These are phyloP conservation scores for Forsythia viridissima DNA, from an alignment of 257 asterid genomes.

Conservation along the genomic window DNA sequence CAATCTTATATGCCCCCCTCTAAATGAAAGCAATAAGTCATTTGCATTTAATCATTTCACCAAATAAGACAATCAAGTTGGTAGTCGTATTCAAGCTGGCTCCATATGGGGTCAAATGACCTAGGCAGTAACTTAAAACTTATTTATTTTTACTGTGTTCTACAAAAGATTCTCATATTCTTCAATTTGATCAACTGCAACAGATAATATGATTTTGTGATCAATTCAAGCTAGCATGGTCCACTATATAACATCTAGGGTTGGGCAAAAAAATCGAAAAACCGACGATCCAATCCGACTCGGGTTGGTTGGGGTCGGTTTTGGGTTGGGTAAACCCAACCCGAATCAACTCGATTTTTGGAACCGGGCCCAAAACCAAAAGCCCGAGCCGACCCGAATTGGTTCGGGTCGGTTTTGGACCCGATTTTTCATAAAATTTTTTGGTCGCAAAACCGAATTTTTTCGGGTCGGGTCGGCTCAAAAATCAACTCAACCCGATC, in stretches of 20 bases:
- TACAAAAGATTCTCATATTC: background rate
- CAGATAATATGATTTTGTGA: background rate
- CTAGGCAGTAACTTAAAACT: background rate
- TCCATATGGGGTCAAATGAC: background rate
- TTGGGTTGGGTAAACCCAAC: too few relatives aligned
- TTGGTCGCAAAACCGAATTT: too few relatives aligned
- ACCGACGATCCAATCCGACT: too few relatives aligned
- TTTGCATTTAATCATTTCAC: background rate
- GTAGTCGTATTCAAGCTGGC: background rate
- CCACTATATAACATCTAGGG: background rate
- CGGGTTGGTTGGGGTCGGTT: too few relatives aligned
- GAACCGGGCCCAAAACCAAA: too few relatives aligned
- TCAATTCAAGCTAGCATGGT: background rate
- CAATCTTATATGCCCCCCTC: background rate
- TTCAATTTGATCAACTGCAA: background rate
- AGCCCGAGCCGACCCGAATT: too few relatives aligned
- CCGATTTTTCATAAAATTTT: too few relatives aligned
- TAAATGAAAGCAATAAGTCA: background rate
- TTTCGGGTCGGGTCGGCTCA: too few relatives aligned
- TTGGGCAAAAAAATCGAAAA: too few relatives aligned
- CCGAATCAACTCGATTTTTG: too few relatives aligned
- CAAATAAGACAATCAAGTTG: background rate
- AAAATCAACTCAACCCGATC: too few relatives aligned
- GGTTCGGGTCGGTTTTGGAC: too few relatives aligned
- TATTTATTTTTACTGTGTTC: background rate